Evolutionary conservation across 495 filamentous ascomycete genomes (phyloP), one percentile per base, ranked within the genome.

Genomic region (Lindgomyces ingoldianus): DNA sequence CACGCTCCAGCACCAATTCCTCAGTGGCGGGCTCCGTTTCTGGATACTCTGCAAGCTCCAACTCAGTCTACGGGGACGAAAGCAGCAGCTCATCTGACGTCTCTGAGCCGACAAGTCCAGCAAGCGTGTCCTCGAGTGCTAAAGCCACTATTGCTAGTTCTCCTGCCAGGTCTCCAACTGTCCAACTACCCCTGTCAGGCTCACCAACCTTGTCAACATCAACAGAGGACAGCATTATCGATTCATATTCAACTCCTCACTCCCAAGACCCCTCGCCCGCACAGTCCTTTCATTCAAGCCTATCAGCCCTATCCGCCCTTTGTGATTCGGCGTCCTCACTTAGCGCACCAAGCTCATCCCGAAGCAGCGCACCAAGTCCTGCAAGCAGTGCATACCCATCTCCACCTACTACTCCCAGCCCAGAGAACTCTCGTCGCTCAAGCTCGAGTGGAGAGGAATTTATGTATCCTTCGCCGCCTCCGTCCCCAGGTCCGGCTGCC

Each of bases 271-370:
- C 21, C n/a, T 59, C 58, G 1, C 48, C 60, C 2, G 36, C 41
- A 0, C 36, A 63, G 19, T 63, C 60, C 24, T 63, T 55, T 50
- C 51, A 63, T 50, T 56, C 60, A 3, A 58, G 33, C 10, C 18
- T 30, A 9, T 52, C 49, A 3, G 18, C 55, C 10, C 18, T 30
- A 9, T 52, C 49, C 21, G 18, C 49, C 8, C 25, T 52, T 27
- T 25, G 21, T 10, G 21, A 39, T 21, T 16, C 19, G 11, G 12
- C 48, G 3, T 52, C 19, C 3, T 6, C 24, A 52, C 19, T 24
- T 22, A 24, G 12, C 25, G 25, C 48, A 4, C 14, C 14, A 22
- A 8, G 21, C n/a, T 4, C 44, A n/a, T 18, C n/a, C 21, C 44
- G 8, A 47, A 47, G 4, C 16, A 27, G 18, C 51, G 63, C 56